phyloP scores from a whole-genome alignment of 2,329 filamentous ascomycete species.

The Bertia moriformis region DNA sequence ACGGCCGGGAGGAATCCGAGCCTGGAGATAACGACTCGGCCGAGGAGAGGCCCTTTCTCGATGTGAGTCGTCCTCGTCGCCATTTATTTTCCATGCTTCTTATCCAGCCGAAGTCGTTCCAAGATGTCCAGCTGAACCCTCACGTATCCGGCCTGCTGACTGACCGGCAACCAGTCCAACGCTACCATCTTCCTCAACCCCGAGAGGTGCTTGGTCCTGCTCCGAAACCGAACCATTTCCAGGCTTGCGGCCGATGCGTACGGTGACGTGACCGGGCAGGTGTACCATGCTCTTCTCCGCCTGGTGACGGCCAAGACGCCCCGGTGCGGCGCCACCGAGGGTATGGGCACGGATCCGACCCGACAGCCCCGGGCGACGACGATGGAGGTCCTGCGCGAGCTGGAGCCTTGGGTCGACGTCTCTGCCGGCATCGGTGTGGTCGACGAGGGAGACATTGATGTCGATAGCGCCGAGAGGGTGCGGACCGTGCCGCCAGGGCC shows the following conservation, averaged over 20 bases:
- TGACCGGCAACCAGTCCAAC: slow-evolving; percentile 40
- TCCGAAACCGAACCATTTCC: slow-evolving; percentile 66
- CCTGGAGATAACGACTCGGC: slow-evolving; percentile 21
- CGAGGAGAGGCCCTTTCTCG: slow-evolving; percentile 22
- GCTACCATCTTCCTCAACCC: slow-evolving; percentile 70
- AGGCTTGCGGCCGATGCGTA: slow-evolving; percentile 58
- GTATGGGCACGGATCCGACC: slow-evolving; percentile 17
- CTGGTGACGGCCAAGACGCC: slow-evolving; percentile 55
- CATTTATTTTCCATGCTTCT: slow-evolving; percentile 1
- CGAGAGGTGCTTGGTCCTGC: slow-evolving; percentile 67
- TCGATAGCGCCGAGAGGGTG: slow-evolving; percentile 16
- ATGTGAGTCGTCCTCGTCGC: slow-evolving; percentile 33
- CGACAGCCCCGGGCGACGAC: slow-evolving; percentile 26
- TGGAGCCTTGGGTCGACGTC: slow-evolving; percentile 36
- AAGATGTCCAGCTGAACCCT: background rate
- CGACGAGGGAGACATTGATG: slow-evolving; percentile 13
- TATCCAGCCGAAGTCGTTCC: slow-evolving; percentile 4
- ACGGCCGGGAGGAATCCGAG: too few relatives aligned
- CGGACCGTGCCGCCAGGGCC: slow-evolving; percentile 3
- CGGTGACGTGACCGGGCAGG: slow-evolving; percentile 58
- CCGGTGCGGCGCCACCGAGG: slow-evolving; percentile 35
- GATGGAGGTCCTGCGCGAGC: slow-evolving; percentile 36
- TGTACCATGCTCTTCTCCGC: slow-evolving; percentile 63
- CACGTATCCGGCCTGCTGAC: background rate
- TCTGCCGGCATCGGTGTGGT: slow-evolving; percentile 35